Percentiles rank a stretch among this genome's conserved stretches.
Evolutionary conservation across 371 early-diverging fungal genomes (phyloP).

Genomic region (Mortierella sp.): DNA sequence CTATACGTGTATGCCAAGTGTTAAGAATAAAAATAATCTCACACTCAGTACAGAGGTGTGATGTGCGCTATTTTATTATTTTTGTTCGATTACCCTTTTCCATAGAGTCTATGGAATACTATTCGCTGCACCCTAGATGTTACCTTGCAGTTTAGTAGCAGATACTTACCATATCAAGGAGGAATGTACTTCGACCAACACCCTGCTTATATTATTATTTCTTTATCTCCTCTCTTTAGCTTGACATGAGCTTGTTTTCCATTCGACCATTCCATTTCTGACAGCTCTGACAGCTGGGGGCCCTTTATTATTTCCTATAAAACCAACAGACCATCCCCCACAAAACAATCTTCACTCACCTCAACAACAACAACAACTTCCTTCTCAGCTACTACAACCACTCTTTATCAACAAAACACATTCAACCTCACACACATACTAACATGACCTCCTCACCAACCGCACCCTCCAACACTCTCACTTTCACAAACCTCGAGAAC

Average conservation of each 20-base stretch:
- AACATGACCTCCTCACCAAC: constrained; percentile 11
- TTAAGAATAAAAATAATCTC: too few relatives aligned
- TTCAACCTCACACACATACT: neutral
- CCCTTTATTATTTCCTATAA: neutral
- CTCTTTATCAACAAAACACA: neutral
- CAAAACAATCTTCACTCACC: neutral
- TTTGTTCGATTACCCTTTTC: too few relatives aligned
- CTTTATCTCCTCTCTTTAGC: neutral
- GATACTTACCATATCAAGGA: too few relatives aligned
- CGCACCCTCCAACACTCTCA: constrained; percentile 69
- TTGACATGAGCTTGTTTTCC: neutral
- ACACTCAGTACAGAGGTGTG: too few relatives aligned
- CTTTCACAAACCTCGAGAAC: constrained; percentile 65
- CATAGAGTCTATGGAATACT: too few relatives aligned
- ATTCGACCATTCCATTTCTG: neutral
- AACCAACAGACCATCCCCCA: neutral
- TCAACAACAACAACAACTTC: neutral
- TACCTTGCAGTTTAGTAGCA: too few relatives aligned
- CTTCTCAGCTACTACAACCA: neutral
- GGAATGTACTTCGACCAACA: too few relatives aligned
- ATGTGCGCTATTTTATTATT: too few relatives aligned
- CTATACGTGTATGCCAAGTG: too few relatives aligned
- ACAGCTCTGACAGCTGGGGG: neutral
- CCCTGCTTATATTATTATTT: too few relatives aligned
- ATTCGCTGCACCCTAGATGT: too few relatives aligned